Evolutionary conservation across 768 basidiomycete genomes (phyloP).

Genomic region (Russula virescens): DNA sequence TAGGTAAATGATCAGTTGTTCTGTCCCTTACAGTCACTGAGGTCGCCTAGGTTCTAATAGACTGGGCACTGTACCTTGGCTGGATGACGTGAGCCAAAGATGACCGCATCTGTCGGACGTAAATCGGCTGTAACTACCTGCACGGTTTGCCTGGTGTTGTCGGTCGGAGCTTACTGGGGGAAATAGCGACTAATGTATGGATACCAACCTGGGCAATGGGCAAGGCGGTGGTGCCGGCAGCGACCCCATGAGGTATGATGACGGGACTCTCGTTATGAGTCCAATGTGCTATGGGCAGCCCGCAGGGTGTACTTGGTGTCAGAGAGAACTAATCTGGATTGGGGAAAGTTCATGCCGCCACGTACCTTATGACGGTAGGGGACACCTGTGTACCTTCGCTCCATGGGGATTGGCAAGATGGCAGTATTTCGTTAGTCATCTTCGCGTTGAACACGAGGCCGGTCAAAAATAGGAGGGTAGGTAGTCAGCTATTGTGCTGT

Average conservation of each 20-base stretch:
- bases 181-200: neutral
- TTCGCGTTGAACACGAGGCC: no score
- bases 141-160: neutral
- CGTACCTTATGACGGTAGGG: neutral
- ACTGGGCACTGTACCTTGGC: neutral
- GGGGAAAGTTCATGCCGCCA: conserved; percentile 4
- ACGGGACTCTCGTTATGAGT: conserved; percentile 2
- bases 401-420: neutral
- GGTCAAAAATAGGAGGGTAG: no score
- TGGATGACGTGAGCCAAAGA: neutral
- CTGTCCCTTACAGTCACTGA: no score
- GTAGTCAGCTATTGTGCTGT: no score
- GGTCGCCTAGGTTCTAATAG: no score
- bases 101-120: neutral
- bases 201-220: neutral
- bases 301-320: neutral
- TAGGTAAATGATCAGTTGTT: no score
- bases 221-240: neutral
- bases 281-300: neutral
- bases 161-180: no score
- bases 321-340: conserved; percentile 1
- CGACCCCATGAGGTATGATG: neutral
- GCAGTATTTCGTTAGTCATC: no score
- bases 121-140: neutral
- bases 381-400: neutral